phyloP scores from a whole-genome alignment of 768 basidiomycete species.

The Suillus bovinus region DNA sequence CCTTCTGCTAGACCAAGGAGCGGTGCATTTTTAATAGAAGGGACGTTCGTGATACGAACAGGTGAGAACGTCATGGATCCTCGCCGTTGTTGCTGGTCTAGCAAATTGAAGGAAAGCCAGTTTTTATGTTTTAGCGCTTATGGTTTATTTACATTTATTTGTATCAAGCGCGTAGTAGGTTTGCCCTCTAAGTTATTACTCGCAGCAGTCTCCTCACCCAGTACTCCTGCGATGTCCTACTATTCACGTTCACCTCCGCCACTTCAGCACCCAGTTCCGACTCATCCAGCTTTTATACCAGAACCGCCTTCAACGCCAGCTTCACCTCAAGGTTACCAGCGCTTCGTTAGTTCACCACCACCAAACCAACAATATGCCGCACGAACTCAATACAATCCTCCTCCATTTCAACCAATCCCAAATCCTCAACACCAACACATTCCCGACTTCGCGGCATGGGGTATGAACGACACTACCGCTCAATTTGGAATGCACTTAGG shows the following conservation, averaged over 20 bases:
- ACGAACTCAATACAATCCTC: conserved; percentile 40
- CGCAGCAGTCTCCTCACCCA: too few relatives aligned
- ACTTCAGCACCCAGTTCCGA: conserved; percentile 85
- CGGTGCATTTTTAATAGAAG: conserved; percentile 85
- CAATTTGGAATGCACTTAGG: conserved; percentile 97
- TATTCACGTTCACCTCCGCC: conserved; percentile 69
- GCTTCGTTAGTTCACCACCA: conserved; percentile 62
- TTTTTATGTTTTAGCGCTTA: conserved; percentile 1
- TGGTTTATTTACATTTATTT: not conserved
- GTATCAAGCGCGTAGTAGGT: not conserved
- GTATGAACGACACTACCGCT: conserved; percentile 90
- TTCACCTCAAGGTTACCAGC: conserved; percentile 75
- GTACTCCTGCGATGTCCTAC: conserved; percentile 21
- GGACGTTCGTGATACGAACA: conserved; percentile 63
- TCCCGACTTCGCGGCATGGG: conserved; percentile 68
- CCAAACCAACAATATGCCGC: conserved; percentile 26
- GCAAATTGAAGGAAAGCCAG: not conserved
- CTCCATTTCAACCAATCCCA: conserved; percentile 50
- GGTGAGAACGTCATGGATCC: conserved; percentile 42
- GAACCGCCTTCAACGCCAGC: conserved; percentile 74
- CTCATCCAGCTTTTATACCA: conserved; percentile 83
- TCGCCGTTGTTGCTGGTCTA: not conserved
- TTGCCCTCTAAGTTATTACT: too few relatives aligned
- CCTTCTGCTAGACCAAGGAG: conserved; percentile 82
- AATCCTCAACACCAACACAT: conserved; percentile 36